Percentiles rank a stretch among this genome's conserved stretches.
phyloP scores from a whole-genome alignment of 768 basidiomycete species.

The Lactifluus subvellereus region DNA sequence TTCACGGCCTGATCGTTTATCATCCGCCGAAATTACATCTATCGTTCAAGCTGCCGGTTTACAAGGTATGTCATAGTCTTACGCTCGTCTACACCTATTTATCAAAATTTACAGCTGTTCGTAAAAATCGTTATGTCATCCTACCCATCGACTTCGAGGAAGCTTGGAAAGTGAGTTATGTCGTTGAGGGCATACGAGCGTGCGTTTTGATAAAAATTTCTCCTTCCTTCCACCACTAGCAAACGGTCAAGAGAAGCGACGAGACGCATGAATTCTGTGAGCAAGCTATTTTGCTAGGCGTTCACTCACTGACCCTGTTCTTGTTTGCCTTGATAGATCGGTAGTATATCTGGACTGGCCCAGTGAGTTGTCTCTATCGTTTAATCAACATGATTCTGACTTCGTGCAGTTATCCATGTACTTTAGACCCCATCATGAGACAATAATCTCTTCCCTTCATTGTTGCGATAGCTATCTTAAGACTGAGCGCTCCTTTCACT shows the following conservation, averaged over 20 bases:
- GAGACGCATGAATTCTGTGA: conserved; percentile 96
- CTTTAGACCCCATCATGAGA: conserved; percentile 33
- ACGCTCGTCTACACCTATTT: background rate
- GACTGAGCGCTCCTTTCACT: conserved; percentile 65
- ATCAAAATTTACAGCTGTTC: conserved; percentile 59
- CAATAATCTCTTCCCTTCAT: conserved; percentile 13
- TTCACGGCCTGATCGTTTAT: conserved; percentile 91
- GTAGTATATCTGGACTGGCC: conserved; percentile 35
- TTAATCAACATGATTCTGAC: conserved; percentile 22
- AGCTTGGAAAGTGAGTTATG: conserved; percentile 90
- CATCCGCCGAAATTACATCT: conserved; percentile 91
- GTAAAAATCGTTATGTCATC: conserved; percentile 97
- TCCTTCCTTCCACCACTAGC: conserved; percentile 42
- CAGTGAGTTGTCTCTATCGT: conserved; percentile 24
- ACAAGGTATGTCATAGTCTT: conserved; percentile 54
- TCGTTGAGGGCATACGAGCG: conserved; percentile 34
- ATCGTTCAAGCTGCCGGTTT: conserved; percentile 96
- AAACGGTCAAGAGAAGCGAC: conserved; percentile 93
- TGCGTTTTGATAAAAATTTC: conserved; percentile 14
- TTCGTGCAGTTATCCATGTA: conserved; percentile 32
- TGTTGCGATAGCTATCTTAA: background rate
- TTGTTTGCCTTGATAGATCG: conserved; percentile 19
- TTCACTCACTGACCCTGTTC: conserved; percentile 19
- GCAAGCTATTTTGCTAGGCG: conserved; percentile 23
- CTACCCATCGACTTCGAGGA: conserved; percentile 97